Evolutionary conservation across 2,329 filamentous ascomycete genomes (phyloP).

Genomic region (Paramyrothecium sp.): DNA sequence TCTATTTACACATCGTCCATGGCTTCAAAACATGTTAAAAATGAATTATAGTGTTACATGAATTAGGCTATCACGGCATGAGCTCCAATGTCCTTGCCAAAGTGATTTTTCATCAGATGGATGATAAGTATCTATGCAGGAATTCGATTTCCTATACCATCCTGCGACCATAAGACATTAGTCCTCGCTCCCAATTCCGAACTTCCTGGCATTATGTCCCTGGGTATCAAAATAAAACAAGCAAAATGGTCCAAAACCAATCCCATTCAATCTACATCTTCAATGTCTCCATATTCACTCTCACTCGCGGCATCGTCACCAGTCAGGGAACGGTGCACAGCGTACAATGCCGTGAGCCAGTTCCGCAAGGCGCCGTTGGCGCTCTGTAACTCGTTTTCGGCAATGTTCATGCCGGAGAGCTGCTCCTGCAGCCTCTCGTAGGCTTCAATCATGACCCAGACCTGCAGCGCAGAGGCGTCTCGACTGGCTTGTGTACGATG

Average conservation of each 20-base stretch:
- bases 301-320: slow-evolving; percentile 19
- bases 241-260: not conserved
- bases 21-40: no score
- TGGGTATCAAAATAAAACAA: not conserved
- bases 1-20: no score
- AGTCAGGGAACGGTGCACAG: slow-evolving; percentile 37
- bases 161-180: no score
- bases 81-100: no score
- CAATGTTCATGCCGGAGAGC: slow-evolving; percentile 32
- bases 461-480: slow-evolving; percentile 45
- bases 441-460: slow-evolving; percentile 59
- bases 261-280: slow-evolving; percentile 19
- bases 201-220: not conserved
- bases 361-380: slow-evolving; percentile 42
- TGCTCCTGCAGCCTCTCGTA: slow-evolving; percentile 53
- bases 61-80: no score
- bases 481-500: slow-evolving; percentile 12
- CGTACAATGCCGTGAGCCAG: slow-evolving; percentile 49
- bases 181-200: not conserved
- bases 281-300: slow-evolving; percentile 25
- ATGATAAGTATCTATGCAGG: no score
- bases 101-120: no score
- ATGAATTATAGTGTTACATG: no score
- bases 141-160: no score
- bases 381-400: slow-evolving; percentile 26